phyloP scores from a whole-genome alignment of 768 basidiomycete species.

The Russula ochroleuca region DNA sequence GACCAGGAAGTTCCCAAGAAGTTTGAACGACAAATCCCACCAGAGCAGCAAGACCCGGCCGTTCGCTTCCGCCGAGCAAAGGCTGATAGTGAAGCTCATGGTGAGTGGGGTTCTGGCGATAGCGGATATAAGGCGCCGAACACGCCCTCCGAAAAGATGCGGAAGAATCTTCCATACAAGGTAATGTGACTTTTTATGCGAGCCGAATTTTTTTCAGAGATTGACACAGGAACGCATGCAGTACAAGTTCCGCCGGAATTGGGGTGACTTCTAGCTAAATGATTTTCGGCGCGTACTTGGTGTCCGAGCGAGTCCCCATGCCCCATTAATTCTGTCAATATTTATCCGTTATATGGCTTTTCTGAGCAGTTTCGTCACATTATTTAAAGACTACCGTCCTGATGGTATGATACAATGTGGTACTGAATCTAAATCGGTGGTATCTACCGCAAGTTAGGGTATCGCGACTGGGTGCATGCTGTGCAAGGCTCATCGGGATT shows the following conservation, averaged over 20 bases:
- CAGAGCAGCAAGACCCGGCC: slow-evolving; percentile 65
- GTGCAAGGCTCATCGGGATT: slow-evolving; percentile 47
- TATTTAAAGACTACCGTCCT: neutral
- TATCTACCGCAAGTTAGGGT: neutral
- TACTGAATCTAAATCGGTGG: neutral
- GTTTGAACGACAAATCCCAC: slow-evolving; percentile 49
- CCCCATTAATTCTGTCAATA: neutral
- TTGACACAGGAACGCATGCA: slow-evolving; percentile 63
- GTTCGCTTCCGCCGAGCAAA: slow-evolving; percentile 55
- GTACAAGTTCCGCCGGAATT: slow-evolving; percentile 86
- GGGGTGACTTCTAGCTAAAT: slow-evolving; percentile 67
- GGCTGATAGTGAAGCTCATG: slow-evolving; percentile 49
- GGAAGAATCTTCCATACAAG: slow-evolving; percentile 87
- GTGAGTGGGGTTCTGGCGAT: slow-evolving; percentile 68
- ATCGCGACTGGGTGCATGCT: neutral
- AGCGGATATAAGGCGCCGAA: slow-evolving; percentile 70
- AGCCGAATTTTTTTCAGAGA: slow-evolving; percentile 29
- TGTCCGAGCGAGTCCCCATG: neutral
- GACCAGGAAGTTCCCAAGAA: slow-evolving; percentile 37
- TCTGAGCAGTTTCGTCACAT: slow-evolving; percentile 1
- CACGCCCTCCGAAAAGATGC: slow-evolving; percentile 70
- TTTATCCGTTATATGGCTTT: slow-evolving; percentile 8
- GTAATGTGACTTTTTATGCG: slow-evolving; percentile 39
- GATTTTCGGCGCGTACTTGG: too few species aligned
- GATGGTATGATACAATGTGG: slow-evolving; percentile 11